Percentiles rank a stretch among this genome's conserved stretches.
These are phyloP conservation scores for Penicillium polonicum DNA, from an alignment of 2,329 filamentous ascomycete species.

Conservation along the genomic window DNA sequence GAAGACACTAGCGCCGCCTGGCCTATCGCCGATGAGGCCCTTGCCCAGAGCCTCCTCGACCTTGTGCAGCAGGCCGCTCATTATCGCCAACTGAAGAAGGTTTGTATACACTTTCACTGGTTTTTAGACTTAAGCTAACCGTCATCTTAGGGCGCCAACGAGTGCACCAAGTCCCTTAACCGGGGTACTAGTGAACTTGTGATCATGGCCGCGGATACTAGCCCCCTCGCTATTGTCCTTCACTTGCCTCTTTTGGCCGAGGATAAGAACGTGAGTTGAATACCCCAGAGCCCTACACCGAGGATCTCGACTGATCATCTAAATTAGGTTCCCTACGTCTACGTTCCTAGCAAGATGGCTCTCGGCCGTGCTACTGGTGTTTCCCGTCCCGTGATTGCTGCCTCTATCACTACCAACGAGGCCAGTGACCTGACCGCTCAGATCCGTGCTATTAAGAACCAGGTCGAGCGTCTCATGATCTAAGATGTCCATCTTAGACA, in stretches of 20 bases:
- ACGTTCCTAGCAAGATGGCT: conserved; percentile 74
- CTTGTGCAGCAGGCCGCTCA: conserved; percentile 69
- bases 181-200: neutral
- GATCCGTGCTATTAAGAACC: conserved; percentile 86
- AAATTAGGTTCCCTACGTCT: conserved; percentile 60
- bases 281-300: accelerated
- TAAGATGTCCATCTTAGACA: neutral
- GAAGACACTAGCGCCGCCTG: conserved; percentile 52
- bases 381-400: conserved; percentile 79
- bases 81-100: conserved; percentile 54
- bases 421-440: conserved; percentile 81
- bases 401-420: conserved; percentile 88
- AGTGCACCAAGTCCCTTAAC: neutral
- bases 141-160: neutral
- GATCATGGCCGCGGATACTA: conserved; percentile 70
- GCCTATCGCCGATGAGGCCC: conserved; percentile 69
- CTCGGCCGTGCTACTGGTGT: conserved; percentile 90
- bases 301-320: neutral
- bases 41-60: conserved; percentile 80
- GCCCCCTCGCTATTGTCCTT: conserved; percentile 81
- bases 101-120: neutral
- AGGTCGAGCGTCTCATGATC: conserved; percentile 75
- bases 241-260: conserved; percentile 87
- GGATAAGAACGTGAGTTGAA: conserved; percentile 56
- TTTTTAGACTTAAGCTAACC: neutral